Percentiles rank a stretch among this genome's conserved stretches.
phyloP scores from a whole-genome alignment of 176 grass and related monocot species.

The Oryza meyeriana region DNA sequence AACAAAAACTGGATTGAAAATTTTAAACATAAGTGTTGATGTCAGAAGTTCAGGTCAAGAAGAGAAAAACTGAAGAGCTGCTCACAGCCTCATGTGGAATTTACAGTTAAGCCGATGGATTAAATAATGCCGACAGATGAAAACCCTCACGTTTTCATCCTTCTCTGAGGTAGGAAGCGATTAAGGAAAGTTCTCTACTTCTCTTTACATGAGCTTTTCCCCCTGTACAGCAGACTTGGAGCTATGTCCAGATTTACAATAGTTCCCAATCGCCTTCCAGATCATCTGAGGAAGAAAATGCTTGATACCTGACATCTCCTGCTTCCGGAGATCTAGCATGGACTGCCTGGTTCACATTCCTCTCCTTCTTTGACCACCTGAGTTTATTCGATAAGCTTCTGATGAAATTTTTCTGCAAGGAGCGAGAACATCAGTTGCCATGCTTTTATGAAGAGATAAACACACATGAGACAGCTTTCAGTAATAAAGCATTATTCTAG shows the following conservation, averaged over 20 bases:
- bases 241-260: constrained; percentile 17
- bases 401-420: constrained; percentile 34
- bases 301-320: neutral
- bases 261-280: constrained; percentile 45
- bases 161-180: neutral
- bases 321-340: neutral
- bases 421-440: constrained; percentile 6
- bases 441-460: neutral
- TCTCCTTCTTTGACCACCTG: constrained; percentile 31
- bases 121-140: constrained; percentile 6
- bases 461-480: neutral
- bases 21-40: neutral
- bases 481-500: neutral
- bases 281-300: constrained; percentile 14
- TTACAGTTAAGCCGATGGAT: constrained; percentile 30
- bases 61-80: neutral
- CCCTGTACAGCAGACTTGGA: neutral
- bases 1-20: neutral
- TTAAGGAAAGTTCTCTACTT: neutral
- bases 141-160: neutral
- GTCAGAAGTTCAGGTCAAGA: neutral
- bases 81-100: constrained; percentile 25
- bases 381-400: constrained; percentile 33
- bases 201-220: neutral
- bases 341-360: neutral